Conservation (phyloP, 1,284 basidiomycete genomes). For the Apiotrichum montevideense region DNA sequence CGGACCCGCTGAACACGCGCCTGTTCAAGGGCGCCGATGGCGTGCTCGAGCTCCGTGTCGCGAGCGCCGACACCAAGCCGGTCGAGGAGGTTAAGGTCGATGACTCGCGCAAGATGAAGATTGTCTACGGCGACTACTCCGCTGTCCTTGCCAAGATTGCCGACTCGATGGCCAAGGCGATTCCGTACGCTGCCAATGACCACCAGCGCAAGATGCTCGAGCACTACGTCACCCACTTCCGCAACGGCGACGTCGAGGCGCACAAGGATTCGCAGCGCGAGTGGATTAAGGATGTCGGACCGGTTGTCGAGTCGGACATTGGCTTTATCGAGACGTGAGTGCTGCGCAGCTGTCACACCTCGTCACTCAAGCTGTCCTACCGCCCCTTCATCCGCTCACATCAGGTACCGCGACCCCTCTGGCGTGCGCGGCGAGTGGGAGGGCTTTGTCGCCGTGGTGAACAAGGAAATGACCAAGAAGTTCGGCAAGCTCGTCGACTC, state of each 20-base stretch:
- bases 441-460: constrained; percentile 80
- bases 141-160: constrained; percentile 8
- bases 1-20: constrained; percentile 17
- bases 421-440: constrained; percentile 67
- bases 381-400: neutral
- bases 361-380: neutral
- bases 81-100: constrained; percentile 5
- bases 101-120: constrained; percentile 6
- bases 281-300: constrained; percentile 80
- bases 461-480: constrained; percentile 71
- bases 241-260: constrained; percentile 66
- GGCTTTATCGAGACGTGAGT: constrained; percentile 53
- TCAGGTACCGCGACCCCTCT: constrained; percentile 53
- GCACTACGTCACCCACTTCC: constrained; percentile 70
- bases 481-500: constrained; percentile 67
- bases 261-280: constrained; percentile 67
- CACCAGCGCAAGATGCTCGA: constrained; percentile 67
- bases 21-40: constrained; percentile 15
- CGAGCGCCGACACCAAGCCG: constrained; percentile 4
- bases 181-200: constrained; percentile 64
- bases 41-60: constrained; percentile 15
- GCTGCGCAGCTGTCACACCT: no score
- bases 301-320: constrained; percentile 57
- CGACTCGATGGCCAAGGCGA: constrained; percentile 51
- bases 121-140: constrained; percentile 16